phyloP scores from a whole-genome alignment of 2,329 filamentous ascomycete species.

The Exophiala aquamarina region DNA sequence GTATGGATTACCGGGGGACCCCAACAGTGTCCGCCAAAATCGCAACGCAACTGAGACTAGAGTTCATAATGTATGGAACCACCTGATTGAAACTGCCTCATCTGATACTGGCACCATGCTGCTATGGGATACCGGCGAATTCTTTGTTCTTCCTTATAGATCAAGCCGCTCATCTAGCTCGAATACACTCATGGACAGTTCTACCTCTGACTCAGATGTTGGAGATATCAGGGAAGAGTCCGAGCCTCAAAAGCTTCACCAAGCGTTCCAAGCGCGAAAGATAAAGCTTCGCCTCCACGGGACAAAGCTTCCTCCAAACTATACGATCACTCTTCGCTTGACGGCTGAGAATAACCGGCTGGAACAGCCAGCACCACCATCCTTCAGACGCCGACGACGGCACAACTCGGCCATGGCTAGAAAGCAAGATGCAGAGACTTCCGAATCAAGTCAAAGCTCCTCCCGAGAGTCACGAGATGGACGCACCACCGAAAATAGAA shows the following conservation, averaged over 20 bases:
- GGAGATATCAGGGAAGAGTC: constrained; percentile 23
- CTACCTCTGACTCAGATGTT: constrained; percentile 30
- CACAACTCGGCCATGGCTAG: constrained; percentile 26
- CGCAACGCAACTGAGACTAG: constrained; percentile 63
- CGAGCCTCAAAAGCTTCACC: constrained; percentile 48
- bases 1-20: constrained; percentile 62
- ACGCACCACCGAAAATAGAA: background rate
- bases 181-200: constrained; percentile 9
- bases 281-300: constrained; percentile 59
- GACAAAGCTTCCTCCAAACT: constrained; percentile 52
- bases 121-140: constrained; percentile 64
- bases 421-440: constrained; percentile 2
- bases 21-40: constrained; percentile 55
- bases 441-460: constrained; percentile 7
- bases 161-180: constrained; percentile 27
- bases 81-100: constrained; percentile 61
- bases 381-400: constrained; percentile 25
- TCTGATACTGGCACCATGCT: constrained; percentile 57
- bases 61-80: constrained; percentile 63
- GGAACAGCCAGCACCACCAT: constrained; percentile 30
- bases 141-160: constrained; percentile 52
- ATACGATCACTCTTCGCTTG: constrained; percentile 57
- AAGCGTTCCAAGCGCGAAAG: constrained; percentile 56
- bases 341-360: constrained; percentile 45
- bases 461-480: constrained; percentile 1